Conservation (phyloP, 1,284 basidiomycete genomes). For the Apiotrichum mycotoxinovorans region DNA sequence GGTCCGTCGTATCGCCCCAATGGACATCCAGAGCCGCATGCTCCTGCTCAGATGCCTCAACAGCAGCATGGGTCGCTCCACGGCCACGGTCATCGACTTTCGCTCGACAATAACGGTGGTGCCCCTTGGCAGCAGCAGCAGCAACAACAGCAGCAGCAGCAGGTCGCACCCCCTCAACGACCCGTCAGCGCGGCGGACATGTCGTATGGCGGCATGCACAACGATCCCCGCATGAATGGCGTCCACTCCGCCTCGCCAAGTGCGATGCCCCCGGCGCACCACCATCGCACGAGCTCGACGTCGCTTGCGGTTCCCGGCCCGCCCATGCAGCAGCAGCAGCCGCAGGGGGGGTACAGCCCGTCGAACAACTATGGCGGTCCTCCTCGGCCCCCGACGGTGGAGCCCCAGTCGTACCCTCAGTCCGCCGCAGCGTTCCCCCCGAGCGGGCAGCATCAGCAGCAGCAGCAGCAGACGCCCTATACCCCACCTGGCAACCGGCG, state of each 20-base stretch:
- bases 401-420: neutral
- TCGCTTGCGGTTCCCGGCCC: neutral
- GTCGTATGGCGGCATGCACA: neutral
- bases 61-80: neutral
- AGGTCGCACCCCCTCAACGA: neutral
- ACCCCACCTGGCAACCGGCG: neutral
- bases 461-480: conserved; percentile 3
- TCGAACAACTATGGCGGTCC: neutral
- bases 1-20: conserved; percentile 18
- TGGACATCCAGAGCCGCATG: neutral
- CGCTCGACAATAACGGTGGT: conserved; percentile 19
- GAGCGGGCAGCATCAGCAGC: neutral
- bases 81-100: conserved; percentile 33
- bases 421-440: neutral
- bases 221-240: neutral
- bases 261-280: neutral
- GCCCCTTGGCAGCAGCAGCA: conserved; percentile 38
- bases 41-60: neutral
- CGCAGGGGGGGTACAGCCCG: neutral
- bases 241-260: neutral
- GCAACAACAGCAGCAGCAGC: conserved; percentile 16
- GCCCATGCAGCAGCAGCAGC: no score
- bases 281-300: conserved; percentile 8
- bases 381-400: neutral
- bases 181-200: conserved; percentile 6